Evolutionary conservation across 2,329 filamentous ascomycete genomes (phyloP).

Genomic region (Penicillium sp.): DNA sequence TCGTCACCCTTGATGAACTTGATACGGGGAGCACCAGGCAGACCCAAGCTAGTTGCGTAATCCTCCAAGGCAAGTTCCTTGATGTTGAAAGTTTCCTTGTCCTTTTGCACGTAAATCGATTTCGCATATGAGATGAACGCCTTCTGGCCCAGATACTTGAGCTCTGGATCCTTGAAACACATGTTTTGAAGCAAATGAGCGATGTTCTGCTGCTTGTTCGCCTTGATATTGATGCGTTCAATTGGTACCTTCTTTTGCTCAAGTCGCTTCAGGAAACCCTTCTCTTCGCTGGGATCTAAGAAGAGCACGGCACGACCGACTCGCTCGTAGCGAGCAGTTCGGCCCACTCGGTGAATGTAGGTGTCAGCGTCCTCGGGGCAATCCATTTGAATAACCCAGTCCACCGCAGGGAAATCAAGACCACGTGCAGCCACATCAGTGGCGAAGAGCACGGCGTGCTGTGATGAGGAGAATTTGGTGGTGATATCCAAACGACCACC

Average conservation of each 20-base stretch:
- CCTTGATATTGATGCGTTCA: slow-evolving; percentile 78
- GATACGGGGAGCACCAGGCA: slow-evolving; percentile 89
- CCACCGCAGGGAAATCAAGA: slow-evolving; percentile 92
- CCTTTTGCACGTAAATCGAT: slow-evolving; percentile 82
- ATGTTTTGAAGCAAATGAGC: slow-evolving; percentile 85
- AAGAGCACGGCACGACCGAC: slow-evolving; percentile 87
- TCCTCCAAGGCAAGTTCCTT: slow-evolving; percentile 81
- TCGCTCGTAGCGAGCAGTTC: slow-evolving; percentile 90
- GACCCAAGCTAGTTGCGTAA: slow-evolving; percentile 79
- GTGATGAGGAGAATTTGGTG: slow-evolving; percentile 74
- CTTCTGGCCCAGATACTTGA: slow-evolving; percentile 95
- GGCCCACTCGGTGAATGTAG: slow-evolving; percentile 93
- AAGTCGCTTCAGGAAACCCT: slow-evolving; percentile 82
- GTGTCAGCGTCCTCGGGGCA: slow-evolving; percentile 96
- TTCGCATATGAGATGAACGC: slow-evolving; percentile 89
- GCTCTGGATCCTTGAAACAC: slow-evolving; percentile 90
- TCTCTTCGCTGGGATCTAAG: slow-evolving; percentile 86
- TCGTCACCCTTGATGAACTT: slow-evolving; percentile 91
- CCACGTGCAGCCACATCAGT: slow-evolving; percentile 94
- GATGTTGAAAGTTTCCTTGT: slow-evolving; percentile 88
- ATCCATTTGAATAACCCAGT: slow-evolving; percentile 99
- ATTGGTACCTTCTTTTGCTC: slow-evolving; percentile 89
- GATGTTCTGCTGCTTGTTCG: slow-evolving; percentile 87
- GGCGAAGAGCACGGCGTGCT: slow-evolving; percentile 85
- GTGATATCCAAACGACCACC: slow-evolving; percentile 85